Conservation (phyloP, 345 rosid species). For the Lenwebbia sp. region DNA sequence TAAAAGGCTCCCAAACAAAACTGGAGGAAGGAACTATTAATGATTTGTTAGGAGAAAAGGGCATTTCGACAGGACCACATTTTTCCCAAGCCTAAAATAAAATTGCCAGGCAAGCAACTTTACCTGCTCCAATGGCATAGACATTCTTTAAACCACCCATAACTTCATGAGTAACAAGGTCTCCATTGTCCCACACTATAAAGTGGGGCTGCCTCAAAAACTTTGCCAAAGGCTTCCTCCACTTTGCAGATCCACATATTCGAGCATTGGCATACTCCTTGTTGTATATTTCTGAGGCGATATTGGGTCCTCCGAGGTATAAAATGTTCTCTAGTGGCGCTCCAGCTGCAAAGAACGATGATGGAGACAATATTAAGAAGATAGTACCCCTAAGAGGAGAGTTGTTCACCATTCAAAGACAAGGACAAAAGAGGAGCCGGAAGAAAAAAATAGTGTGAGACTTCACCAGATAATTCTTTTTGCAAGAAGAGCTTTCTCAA, state of each 20-base stretch:
- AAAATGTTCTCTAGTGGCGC: slow-evolving; percentile 65
- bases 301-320: slow-evolving; percentile 98
- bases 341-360: slow-evolving; percentile 45
- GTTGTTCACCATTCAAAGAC: neutral
- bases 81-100: neutral
- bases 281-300: slow-evolving; percentile 91
- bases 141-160: slow-evolving; percentile 99
- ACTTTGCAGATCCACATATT: slow-evolving; percentile 87
- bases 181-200: slow-evolving; percentile 94
- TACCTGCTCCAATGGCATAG: slow-evolving; percentile 99
- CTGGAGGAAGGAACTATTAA: neutral
- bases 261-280: slow-evolving; percentile 97
- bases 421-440: neutral
- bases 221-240: slow-evolving; percentile 89
- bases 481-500: neutral
- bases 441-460: neutral
- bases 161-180: slow-evolving; percentile 97
- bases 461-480: neutral
- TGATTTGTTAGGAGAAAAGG: neutral
- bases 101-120: neutral
- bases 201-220: slow-evolving; percentile 89
- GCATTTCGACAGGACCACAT: neutral
- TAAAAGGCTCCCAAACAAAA: neutral
- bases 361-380: neutral
- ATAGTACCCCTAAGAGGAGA: neutral